Base-by-base conservation (phyloP, 139 green algal genomes). In the Ulvella scutata region DNA sequence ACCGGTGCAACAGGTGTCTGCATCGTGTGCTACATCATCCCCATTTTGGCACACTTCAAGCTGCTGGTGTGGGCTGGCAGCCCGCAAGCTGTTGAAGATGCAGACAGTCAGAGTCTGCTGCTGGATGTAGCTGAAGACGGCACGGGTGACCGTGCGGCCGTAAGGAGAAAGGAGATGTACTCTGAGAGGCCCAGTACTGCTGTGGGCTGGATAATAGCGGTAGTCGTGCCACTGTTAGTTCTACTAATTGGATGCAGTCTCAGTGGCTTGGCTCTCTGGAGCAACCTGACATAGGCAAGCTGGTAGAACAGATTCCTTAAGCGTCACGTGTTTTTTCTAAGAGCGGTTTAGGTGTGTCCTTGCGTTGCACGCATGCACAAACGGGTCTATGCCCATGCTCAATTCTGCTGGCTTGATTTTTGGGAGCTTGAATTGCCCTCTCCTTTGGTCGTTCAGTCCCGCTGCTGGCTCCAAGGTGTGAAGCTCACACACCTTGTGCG, bases 1-100 rank as follows among this genome's bases (percentile, higher is more conserved):
- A 89, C 87, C 3, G 88, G 87, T 0, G 87, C 85, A 38, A 91
- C 85, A 2, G 88, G 81, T 2, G 87, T 92, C 26, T 88, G 84
- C 72, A 72, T 89, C 34, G 81, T 87, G 26, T 90, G 81, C 62
- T 93, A 93, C 75, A 29, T 87, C 23, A 81, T 89, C 13, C 87
- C 85, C 2, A 76, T 88, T 37, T 43, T 78, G 17, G 83, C 84
- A 72, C 80, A 87, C 77, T 44, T 89, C 9, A 67, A 36, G 9
- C 51, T 67, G 17, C 51, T 67, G 6, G 31, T 67, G n/a, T 26
- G 20, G 51, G 4, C 31, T 36, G 51, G 17, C 51, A 1, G n/a
- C 51, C 10, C 51, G n/a, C 17, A 26, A 13, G 13, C 13, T 13
- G 40, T 26, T 13, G 13, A 59, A 26, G 40, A 13, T 59, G 13